These are phyloP conservation scores for Jamesozyma hellenica DNA, from an alignment of 805 yeast species.

Conservation along the genomic window DNA sequence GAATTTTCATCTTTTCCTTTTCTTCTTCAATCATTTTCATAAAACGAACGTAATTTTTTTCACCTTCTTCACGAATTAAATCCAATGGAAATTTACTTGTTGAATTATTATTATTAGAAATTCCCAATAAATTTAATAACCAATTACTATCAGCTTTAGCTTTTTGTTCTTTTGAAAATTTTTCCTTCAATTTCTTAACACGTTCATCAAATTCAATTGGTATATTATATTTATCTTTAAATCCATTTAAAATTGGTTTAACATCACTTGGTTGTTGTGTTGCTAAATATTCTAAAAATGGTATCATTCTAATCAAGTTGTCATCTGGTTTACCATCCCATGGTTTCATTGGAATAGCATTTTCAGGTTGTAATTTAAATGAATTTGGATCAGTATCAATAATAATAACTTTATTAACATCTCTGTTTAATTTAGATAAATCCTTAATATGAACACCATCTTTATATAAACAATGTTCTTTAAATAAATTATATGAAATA, in stretches of 20 bases:
- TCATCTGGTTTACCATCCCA: slow-evolving; percentile 89
- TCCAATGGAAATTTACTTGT: slow-evolving; percentile 59
- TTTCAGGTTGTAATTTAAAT: slow-evolving; percentile 80
- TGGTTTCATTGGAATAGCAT: slow-evolving; percentile 72
- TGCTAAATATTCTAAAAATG: slow-evolving; percentile 89
- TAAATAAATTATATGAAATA: slow-evolving; percentile 74
- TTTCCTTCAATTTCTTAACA: slow-evolving; percentile 63
- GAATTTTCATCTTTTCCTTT: slow-evolving; percentile 48
- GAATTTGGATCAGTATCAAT: slow-evolving; percentile 70
- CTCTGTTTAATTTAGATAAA: slow-evolving; percentile 82
- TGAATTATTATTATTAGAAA: slow-evolving; percentile 5
- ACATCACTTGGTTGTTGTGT: slow-evolving; percentile 79
- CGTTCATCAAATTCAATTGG: slow-evolving; percentile 74
- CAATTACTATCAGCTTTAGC: slow-evolving; percentile 38
- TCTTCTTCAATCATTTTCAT: slow-evolving; percentile 78
- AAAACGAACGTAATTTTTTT: slow-evolving; percentile 75
- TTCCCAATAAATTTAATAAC: slow-evolving; percentile 42
- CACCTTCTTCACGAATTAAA: slow-evolving; percentile 83
- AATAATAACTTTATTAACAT: slow-evolving; percentile 66
- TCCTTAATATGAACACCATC: slow-evolving; percentile 89
- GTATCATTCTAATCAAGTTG: slow-evolving; percentile 67
- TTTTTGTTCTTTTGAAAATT: slow-evolving; percentile 50
- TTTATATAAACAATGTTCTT: slow-evolving; percentile 78
- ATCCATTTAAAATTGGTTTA: slow-evolving; percentile 74
- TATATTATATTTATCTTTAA: slow-evolving; percentile 52